A percentile compares a stretch with the other conserved stretches of the same genome.
phyloP scores from a whole-genome alignment of 2,329 filamentous ascomycete genomes.

The Alternaria sp. region DNA sequence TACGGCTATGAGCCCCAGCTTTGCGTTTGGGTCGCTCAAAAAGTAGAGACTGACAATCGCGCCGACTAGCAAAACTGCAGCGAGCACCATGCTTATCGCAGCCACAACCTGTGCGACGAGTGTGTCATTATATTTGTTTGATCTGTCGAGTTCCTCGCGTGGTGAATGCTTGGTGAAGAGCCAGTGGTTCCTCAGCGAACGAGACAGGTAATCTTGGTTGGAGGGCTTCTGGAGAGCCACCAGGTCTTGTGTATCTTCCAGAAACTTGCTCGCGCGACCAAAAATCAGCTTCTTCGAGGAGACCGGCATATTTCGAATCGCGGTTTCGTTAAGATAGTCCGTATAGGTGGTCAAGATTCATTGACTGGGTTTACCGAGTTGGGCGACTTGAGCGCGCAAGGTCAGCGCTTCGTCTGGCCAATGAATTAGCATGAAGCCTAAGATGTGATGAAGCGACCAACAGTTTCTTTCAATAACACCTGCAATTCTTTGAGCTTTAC shows the following conservation, averaged over 20 bases:
- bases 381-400: neutral
- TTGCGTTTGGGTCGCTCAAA: constrained; percentile 13
- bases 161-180: neutral
- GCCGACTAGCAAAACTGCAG: constrained; percentile 28
- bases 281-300: neutral
- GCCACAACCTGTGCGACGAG: neutral
- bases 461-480: neutral
- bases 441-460: neutral
- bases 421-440: neutral
- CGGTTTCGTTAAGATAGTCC: neutral
- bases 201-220: neutral
- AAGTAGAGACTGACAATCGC: constrained; percentile 28
- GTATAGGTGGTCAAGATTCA: neutral
- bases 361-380: neutral
- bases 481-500: neutral
- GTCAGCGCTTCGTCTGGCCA: neutral
- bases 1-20: constrained; percentile 25
- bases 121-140: neutral
- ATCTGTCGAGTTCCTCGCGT: neutral
- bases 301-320: neutral
- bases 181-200: neutral
- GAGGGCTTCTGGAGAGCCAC: neutral
- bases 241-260: neutral
- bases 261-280: neutral
- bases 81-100: neutral